A percentile compares a stretch with the other conserved stretches of the same genome.
phyloP scores from a whole-genome alignment of 768 basidiomycete genomes.

The Nidula microcarpa region DNA sequence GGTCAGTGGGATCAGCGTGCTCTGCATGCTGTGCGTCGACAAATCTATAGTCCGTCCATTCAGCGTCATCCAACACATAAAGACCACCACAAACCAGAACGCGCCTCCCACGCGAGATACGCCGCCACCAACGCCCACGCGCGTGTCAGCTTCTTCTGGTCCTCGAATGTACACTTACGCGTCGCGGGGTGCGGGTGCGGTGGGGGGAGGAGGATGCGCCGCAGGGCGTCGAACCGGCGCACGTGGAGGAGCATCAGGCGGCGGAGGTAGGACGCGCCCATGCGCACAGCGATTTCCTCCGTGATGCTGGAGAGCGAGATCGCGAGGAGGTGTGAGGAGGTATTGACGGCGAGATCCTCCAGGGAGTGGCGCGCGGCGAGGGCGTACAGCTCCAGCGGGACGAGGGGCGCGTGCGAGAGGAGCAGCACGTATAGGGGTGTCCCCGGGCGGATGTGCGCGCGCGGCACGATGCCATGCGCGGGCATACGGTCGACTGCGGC shows the following conservation, averaged over 20 bases:
- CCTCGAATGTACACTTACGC: constrained; percentile 15
- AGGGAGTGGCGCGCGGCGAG: constrained; percentile 31
- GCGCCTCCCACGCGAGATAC: constrained; percentile 22
- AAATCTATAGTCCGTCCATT: constrained; percentile 33
- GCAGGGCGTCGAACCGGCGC: constrained; percentile 29
- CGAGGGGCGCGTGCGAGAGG: constrained; percentile 26
- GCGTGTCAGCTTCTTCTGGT: constrained; percentile 19
- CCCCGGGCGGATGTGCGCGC: constrained; percentile 17
- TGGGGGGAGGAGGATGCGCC: constrained; percentile 16
- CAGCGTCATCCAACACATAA: background rate
- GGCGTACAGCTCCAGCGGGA: constrained; percentile 36
- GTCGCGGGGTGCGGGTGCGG: constrained; percentile 18
- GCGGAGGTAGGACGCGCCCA: constrained; percentile 39
- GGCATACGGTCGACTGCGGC: constrained; percentile 37
- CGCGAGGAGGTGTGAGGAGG: constrained; percentile 35
- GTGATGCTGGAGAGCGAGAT: constrained; percentile 27
- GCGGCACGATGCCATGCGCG: constrained; percentile 15
- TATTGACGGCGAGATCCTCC: constrained; percentile 30
- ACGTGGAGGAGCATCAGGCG: constrained; percentile 35
- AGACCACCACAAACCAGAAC: constrained; percentile 13
- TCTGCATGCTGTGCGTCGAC: constrained; percentile 43
- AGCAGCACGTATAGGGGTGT: constrained; percentile 27
- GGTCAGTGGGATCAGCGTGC: constrained; percentile 42
- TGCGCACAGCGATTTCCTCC: constrained; percentile 30
- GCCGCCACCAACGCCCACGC: constrained; percentile 25